Conservation (phyloP, 2,329 filamentous ascomycete species). For the Fusarium sp. region DNA sequence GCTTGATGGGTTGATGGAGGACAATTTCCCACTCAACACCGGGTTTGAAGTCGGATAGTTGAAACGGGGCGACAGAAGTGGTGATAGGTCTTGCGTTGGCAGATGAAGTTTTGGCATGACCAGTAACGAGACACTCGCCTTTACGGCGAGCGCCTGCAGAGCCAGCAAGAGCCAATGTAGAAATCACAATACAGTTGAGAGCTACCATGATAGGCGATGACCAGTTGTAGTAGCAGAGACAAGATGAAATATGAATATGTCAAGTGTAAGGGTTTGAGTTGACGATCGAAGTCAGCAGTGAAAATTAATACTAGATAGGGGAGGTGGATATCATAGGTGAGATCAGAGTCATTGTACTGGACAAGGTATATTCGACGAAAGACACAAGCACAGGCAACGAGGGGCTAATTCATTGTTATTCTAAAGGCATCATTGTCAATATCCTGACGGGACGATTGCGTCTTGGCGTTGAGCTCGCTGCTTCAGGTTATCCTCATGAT, state of each 20-base stretch:
- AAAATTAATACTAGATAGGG: not conserved
- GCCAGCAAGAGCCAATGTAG: slow-evolving; percentile 27
- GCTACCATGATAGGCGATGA: slow-evolving; percentile 31
- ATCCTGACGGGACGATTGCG: not conserved
- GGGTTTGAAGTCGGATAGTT: slow-evolving; percentile 42
- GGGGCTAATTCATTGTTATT: not conserved
- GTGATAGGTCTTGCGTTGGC: slow-evolving; percentile 8
- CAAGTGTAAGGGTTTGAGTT: not conserved
- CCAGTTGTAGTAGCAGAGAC: not conserved
- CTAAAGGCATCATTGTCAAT: not conserved
- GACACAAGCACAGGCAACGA: not conserved
- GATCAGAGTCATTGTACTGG: not conserved
- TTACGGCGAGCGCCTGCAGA: slow-evolving; percentile 28
- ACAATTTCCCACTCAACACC: slow-evolving; percentile 50
- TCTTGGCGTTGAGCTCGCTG: not conserved
- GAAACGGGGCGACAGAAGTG: not conserved
- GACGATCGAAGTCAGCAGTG: not conserved
- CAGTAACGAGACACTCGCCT: slow-evolving; percentile 18
- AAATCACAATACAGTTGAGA: slow-evolving; percentile 26
- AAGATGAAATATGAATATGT: not conserved
- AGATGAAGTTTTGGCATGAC: slow-evolving; percentile 5
- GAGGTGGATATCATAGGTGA: not conserved
- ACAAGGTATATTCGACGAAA: not conserved
- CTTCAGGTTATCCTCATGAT: not conserved
- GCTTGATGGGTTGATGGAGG: slow-evolving; percentile 48